These are phyloP conservation scores for Lachnellula hyalina DNA, from an alignment of 2,329 filamentous ascomycete species.

Conservation along the genomic window DNA sequence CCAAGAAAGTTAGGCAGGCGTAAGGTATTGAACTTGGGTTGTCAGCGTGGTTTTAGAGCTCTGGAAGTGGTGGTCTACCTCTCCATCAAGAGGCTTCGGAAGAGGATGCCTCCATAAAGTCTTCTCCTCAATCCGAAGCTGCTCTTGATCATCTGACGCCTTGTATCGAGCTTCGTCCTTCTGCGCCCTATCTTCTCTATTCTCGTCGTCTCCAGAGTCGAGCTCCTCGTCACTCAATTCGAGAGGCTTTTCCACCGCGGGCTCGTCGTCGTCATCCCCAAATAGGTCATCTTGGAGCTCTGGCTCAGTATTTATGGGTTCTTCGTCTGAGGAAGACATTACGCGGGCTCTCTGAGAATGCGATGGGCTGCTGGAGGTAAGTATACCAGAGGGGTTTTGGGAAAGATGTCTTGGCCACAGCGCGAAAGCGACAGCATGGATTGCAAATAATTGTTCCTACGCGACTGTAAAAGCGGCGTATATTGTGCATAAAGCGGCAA, in stretches of 20 bases:
- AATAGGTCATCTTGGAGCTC: slow-evolving; percentile 56
- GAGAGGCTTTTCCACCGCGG: slow-evolving; percentile 29
- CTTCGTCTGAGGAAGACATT: slow-evolving; percentile 26
- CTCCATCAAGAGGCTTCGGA: slow-evolving; percentile 65
- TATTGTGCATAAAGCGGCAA: neutral
- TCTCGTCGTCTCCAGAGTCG: slow-evolving; percentile 57
- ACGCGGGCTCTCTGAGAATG: slow-evolving; percentile 1
- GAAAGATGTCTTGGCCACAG: neutral
- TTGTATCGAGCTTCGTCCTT: slow-evolving; percentile 31
- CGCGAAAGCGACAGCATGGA: too few species aligned
- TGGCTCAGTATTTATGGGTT: slow-evolving; percentile 34
- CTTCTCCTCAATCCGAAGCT: slow-evolving; percentile 55
- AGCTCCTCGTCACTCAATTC: slow-evolving; percentile 55
- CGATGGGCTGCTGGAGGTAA: neutral
- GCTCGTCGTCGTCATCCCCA: slow-evolving; percentile 44
- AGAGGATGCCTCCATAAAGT: slow-evolving; percentile 63
- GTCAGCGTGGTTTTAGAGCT: slow-evolving; percentile 16
- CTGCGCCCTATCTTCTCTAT: slow-evolving; percentile 55
- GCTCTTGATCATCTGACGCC: slow-evolving; percentile 37
- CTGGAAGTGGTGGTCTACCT: slow-evolving; percentile 40
- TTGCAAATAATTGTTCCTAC: neutral
- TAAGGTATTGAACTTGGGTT: slow-evolving; percentile 57
- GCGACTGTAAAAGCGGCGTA: neutral
- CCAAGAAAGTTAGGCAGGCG: slow-evolving; percentile 69
- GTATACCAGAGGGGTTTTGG: neutral